Conservation (phyloP, 768 basidiomycete genomes). For the Leccinum longicurvipes region DNA sequence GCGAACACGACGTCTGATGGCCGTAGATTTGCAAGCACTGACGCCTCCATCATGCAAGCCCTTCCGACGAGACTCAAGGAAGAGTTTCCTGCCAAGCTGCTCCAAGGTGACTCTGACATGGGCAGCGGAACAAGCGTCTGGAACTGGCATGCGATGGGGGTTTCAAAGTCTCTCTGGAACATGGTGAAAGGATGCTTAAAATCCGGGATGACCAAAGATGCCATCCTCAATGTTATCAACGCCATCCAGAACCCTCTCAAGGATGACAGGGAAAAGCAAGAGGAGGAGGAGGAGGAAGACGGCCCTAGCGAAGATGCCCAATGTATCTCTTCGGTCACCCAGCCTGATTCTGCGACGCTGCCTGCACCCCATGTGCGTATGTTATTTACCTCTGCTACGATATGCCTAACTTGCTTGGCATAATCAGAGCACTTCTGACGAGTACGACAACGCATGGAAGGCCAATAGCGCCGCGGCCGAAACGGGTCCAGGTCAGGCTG, state of each 20-base stretch:
- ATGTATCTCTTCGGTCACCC: conserved; percentile 19
- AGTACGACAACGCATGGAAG: conserved; percentile 62
- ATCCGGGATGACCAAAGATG: conserved; percentile 58
- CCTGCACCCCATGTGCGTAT: conserved; percentile 26
- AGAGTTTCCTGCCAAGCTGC: conserved; percentile 67
- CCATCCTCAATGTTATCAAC: conserved; percentile 55
- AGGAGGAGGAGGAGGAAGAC: conserved; percentile 34
- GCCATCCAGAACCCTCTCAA: conserved; percentile 47
- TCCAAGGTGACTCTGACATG: conserved; percentile 55
- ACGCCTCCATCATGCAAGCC: conserved; percentile 65
- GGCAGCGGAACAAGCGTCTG: conserved; percentile 60
- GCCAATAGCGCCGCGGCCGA: conserved; percentile 48
- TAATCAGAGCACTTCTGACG: conserved; percentile 44
- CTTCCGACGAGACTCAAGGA: conserved; percentile 66
- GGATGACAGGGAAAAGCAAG: conserved; percentile 35
- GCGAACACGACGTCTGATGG: conserved; percentile 46
- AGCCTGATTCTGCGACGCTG: conserved; percentile 23
- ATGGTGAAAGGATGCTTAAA: conserved; percentile 60
- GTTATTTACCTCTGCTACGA: not conserved
- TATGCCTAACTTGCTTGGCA: conserved; percentile 6
- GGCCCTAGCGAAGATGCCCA: conserved; percentile 31
- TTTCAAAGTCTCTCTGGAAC: conserved; percentile 70
- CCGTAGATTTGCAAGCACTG: conserved; percentile 68
- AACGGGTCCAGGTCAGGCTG: conserved; percentile 23
- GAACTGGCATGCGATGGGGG: conserved; percentile 77